Base-by-base conservation (phyloP, 768 basidiomycete species). In the Rhodosporidiobolus sp. region DNA sequence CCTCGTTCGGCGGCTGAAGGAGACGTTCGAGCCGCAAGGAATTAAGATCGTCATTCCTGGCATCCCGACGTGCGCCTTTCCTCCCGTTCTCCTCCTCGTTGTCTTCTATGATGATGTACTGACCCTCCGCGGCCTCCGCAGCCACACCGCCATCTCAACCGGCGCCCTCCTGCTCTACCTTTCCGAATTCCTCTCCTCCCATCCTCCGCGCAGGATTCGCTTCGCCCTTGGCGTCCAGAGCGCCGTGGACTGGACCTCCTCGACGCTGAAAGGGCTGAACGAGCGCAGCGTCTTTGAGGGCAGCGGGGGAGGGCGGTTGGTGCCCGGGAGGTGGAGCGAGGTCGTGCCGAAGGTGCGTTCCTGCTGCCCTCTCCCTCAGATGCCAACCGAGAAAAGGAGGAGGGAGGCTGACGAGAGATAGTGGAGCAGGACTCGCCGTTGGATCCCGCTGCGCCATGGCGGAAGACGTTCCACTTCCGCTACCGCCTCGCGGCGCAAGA, bases 121-220 rank as follows among this genome's bases (percentile, higher is more conserved):
- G 8, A 8, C 26, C 26, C 14, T 46, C 12, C 9, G 24, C 16
- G 10, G 3, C 2, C 14, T 19, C 7, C 28, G 30, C 60, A 67
- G 65, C 0, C 65, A 67, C 54, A 30, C 50, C 10, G 69, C 69
- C 46, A 65, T 74, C 11, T 61, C 63, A 0, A 65, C 70, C 45
- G 73, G 73, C 45, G 62, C 73, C 0, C 50, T 65, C 4, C 56
- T 32, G 3, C 56, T 67, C 53, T 74, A 67, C 61, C 63, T 74
- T 17, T 56, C 65, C 10, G 30, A 59, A 24, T 28, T 45, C 2
- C 57, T 74, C n/a, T 43, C 38, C n/a, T 43, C 38, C 38, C 38
- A 14, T 14, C 10, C 4, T 0, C 55, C 38, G 0, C 54, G 65
- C 0, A 26, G 19, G 5, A 38, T 38, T 5, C 24, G 38, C 0